A percentile compares a stretch with the other conserved stretches of the same genome.
phyloP scores from a whole-genome alignment of 106 monocot species.

The Acorus calamus region DNA sequence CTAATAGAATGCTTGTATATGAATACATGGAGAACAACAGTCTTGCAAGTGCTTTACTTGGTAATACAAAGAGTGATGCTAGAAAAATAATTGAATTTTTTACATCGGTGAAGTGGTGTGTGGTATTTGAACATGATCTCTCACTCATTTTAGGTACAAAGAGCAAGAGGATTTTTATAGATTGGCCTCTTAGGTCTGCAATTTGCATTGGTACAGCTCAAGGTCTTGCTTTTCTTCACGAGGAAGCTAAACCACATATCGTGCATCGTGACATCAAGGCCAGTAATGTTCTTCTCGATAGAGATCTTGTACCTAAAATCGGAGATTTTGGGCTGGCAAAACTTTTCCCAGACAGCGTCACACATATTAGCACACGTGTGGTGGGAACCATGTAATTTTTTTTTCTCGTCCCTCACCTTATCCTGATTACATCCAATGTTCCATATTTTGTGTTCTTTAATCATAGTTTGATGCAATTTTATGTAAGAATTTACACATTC shows the following conservation, averaged over 20 bases:
- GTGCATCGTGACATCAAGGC: conserved; percentile 59
- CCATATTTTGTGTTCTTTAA: too few species aligned
- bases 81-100: background rate
- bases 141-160: conserved; percentile 14
- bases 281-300: conserved; percentile 45
- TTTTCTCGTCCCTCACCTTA: background rate
- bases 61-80: conserved; percentile 12
- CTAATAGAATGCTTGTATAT: conserved; percentile 38
- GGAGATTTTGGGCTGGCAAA: conserved; percentile 55
- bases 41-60: conserved; percentile 34
- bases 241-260: conserved; percentile 38
- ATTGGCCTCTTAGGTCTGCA: conserved; percentile 34
- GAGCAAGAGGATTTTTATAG: conserved; percentile 18
- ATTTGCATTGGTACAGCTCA: conserved; percentile 40
- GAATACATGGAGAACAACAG: conserved; percentile 50
- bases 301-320: conserved; percentile 35
- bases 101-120: too few species aligned
- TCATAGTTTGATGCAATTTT: too few species aligned
- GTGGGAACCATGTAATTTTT: conserved; percentile 44
- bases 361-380: conserved; percentile 49
- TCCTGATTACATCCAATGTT: background rate
- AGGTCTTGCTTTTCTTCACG: conserved; percentile 46
- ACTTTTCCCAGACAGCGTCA: conserved; percentile 47
- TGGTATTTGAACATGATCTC: too few species aligned
- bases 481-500: too few species aligned